A percentile compares a stretch with the other conserved stretches of the same genome.
phyloP scores from a whole-genome alignment of 176 grass and related monocot species.

The Eleusine indica region DNA sequence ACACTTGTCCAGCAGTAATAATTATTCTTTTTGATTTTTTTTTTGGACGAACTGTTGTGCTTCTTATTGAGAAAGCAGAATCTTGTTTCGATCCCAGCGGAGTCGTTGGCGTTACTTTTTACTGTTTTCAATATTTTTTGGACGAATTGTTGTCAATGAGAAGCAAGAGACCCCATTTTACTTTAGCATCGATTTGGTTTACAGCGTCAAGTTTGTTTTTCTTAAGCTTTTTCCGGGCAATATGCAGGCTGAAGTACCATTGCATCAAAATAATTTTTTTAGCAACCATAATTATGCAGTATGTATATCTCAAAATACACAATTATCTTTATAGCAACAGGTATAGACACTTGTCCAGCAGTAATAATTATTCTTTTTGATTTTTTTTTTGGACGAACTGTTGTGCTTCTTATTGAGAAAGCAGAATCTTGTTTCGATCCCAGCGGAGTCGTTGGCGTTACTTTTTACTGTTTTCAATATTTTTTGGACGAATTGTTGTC shows the following conservation, averaged over 20 bases:
- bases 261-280: too few relatives aligned
- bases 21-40: background rate
- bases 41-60: too few relatives aligned
- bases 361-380: constrained; percentile 18
- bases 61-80: constrained; percentile 37
- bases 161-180: background rate
- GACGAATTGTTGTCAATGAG: too few relatives aligned
- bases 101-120: constrained; percentile 22
- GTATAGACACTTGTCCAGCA: constrained; percentile 33
- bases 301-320: background rate
- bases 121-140: background rate
- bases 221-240: background rate
- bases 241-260: background rate
- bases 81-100: constrained; percentile 94
- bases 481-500: too few relatives aligned
- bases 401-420: too few relatives aligned
- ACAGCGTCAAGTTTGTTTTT: background rate
- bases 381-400: too few relatives aligned
- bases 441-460: too few relatives aligned
- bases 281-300: too few relatives aligned
- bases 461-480: too few relatives aligned
- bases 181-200: background rate
- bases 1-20: too few relatives aligned
- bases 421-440: too few relatives aligned
- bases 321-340: constrained; percentile 4